These are phyloP conservation scores for Tuber melanosporum DNA, from an alignment of 495 filamentous ascomycete species.

Conservation along the genomic window DNA sequence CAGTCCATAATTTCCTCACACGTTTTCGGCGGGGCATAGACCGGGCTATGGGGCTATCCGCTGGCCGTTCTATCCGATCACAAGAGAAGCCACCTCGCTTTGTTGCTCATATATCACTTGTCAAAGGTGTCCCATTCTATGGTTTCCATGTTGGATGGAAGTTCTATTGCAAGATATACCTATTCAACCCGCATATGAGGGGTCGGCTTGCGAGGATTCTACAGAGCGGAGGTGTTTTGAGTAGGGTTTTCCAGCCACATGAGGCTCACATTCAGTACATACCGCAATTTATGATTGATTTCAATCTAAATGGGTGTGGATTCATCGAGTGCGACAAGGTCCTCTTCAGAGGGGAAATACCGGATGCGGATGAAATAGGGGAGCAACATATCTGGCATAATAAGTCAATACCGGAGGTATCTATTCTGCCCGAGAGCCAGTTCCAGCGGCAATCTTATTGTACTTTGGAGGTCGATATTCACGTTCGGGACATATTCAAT, in stretches of 20 bases:
- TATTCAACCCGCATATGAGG: constrained; percentile 76
- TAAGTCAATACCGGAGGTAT: constrained; percentile 52
- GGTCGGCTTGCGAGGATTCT: constrained; percentile 77
- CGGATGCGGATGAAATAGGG: constrained; percentile 55
- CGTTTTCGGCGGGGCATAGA: constrained; percentile 56
- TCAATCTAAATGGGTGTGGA: constrained; percentile 87
- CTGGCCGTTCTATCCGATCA: constrained; percentile 45
- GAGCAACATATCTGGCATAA: constrained; percentile 73
- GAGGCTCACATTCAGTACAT: constrained; percentile 89
- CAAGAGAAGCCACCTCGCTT: constrained; percentile 59
- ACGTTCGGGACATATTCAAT: constrained; percentile 83
- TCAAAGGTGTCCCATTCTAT: constrained; percentile 93
- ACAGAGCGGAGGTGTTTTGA: constrained; percentile 77
- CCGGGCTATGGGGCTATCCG: constrained; percentile 72
- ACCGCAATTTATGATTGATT: constrained; percentile 96
- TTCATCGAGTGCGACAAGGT: constrained; percentile 67
- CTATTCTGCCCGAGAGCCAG: constrained; percentile 53
- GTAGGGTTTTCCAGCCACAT: constrained; percentile 75
- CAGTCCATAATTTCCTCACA: constrained; percentile 61
- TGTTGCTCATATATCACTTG: constrained; percentile 81
- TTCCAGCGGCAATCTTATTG: constrained; percentile 80
- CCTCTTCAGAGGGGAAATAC: constrained; percentile 69
- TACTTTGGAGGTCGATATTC: constrained; percentile 79
- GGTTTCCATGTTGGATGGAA: constrained; percentile 88
- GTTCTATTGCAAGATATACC: constrained; percentile 88